phyloP scores from a whole-genome alignment of 1,284 basidiomycete genomes.

The Rhodotorula sp. region DNA sequence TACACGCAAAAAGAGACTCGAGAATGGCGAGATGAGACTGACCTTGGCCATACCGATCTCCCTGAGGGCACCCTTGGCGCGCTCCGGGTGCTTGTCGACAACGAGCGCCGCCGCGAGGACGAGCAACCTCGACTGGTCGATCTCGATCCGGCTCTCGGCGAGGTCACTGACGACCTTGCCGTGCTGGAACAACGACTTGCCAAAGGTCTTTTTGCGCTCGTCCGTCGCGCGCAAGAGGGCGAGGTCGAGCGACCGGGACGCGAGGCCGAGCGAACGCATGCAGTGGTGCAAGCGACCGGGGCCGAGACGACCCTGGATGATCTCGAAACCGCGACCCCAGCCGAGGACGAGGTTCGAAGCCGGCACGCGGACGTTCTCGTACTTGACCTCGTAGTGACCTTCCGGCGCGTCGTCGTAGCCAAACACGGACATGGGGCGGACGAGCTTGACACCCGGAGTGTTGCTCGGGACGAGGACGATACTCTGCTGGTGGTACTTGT shows the following conservation, averaged over 20 bases:
- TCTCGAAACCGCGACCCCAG: constrained; percentile 73
- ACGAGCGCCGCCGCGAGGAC: constrained; percentile 84
- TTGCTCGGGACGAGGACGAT: constrained; percentile 89
- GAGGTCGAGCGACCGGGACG: constrained; percentile 77
- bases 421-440: constrained; percentile 88
- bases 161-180: constrained; percentile 88
- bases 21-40: constrained; percentile 23
- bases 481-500: constrained; percentile 75
- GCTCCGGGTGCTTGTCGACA: constrained; percentile 50
- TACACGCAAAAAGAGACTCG: no score
- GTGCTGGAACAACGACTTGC: constrained; percentile 85
- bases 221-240: constrained; percentile 92
- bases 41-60: constrained; percentile 98
- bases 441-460: constrained; percentile 78
- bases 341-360: constrained; percentile 78
- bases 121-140: constrained; percentile 79
- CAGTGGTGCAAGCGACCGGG: constrained; percentile 82
- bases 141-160: constrained; percentile 86
- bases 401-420: constrained; percentile 82
- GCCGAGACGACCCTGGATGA: constrained; percentile 95
- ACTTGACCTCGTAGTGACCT: constrained; percentile 92
- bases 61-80: constrained; percentile 91
- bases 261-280: constrained; percentile 93
- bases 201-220: constrained; percentile 85
- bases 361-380: constrained; percentile 89